Base-by-base conservation (phyloP, 352 stramenopile species). In the Phytophthora melonis region DNA sequence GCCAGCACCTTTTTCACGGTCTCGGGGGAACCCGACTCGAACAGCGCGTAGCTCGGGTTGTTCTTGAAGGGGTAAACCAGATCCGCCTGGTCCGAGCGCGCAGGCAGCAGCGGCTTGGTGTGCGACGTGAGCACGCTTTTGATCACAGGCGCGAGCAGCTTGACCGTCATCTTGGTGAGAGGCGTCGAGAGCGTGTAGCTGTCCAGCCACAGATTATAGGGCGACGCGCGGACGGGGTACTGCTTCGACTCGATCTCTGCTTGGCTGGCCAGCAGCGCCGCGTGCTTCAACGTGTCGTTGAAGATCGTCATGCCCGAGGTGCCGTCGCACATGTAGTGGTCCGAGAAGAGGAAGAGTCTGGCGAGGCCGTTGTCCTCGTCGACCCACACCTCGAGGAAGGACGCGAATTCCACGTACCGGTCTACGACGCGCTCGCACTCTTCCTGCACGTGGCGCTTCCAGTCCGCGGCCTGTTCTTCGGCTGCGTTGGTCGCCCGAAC, bases 321-420 rank as follows among this genome's bases (percentile, higher is more conserved):
- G 19, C 78, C 78, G 58, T 86, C 80, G 18, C 72, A 79, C 57
- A 84, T 74, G 70, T 83, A 84, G 66, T 88, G 78, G 43, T 84
- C 75, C 3, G 78, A 79, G 60, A 84, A 84, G 18, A 88, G 68
- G 36, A 84, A 59, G 8, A 88, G 54, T 9, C 74, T 76, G 6
- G 69, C 75, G 4, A 55, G 49, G 30, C 71, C 52, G 23, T 45
- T 71, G 32, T 30, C 23, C 5, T 69, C 34, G 23, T 81, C 59
- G 0, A 49, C 43, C 69, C 72, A 58, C 16, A 68, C 52, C 21
- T 74, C 67, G 13, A 76, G 52, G 54, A 76, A 79, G 18, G 57
- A 72, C 7, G 72, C 61, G n/a, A 76, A 79, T 14, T 76, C 57
- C 45, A 72, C 43, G 58, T 66, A 79, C 14, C 72, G 62, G n/a